A percentile compares a stretch with the other conserved stretches of the same genome.
phyloP scores from a whole-genome alignment of 192 early-diverging fungal genomes.

The Entomortierella parvispora region DNA sequence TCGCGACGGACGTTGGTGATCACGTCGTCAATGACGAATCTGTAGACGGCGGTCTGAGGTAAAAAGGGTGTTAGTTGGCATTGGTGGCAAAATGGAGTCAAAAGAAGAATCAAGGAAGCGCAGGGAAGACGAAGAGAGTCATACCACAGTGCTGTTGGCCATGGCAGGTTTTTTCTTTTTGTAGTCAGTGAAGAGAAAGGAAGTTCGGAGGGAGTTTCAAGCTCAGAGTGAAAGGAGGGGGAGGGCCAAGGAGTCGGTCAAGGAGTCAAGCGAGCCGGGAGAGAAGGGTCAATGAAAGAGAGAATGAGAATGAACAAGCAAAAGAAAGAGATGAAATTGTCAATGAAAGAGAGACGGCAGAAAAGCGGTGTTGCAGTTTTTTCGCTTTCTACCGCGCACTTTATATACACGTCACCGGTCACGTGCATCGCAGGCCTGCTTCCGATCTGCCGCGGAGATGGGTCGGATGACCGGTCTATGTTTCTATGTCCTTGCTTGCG shows the following conservation, averaged over 20 bases:
- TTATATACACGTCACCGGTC: constrained; percentile 22
- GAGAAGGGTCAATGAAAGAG: neutral
- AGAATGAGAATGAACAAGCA: neutral
- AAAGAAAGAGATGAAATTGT: neutral
- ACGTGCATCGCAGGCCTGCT: constrained; percentile 9
- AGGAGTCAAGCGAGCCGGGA: neutral
- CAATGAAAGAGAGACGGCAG: neutral
- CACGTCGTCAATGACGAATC: constrained; percentile 94
- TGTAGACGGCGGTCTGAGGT: constrained; percentile 72
- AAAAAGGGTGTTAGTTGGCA: too few relatives aligned
- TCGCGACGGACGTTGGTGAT: constrained; percentile 85
- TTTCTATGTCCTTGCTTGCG: too few relatives aligned
- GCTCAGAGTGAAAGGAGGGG: neutral
- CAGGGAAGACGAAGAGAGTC: neutral
- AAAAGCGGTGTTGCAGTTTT: neutral
- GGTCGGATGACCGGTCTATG: too few relatives aligned
- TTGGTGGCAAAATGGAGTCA: neutral
- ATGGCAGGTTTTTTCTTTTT: constrained; percentile 8
- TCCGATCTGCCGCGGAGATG: too few relatives aligned
- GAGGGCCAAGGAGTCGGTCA: too few relatives aligned
- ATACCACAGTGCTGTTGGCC: constrained; percentile 47
- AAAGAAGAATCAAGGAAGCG: neutral
- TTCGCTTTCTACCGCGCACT: neutral
- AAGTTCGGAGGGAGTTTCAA: neutral
- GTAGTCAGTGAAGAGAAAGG: neutral